Conservation (phyloP, 495 filamentous ascomycete genomes). For the Paragyromitra xinjiangensis region DNA sequence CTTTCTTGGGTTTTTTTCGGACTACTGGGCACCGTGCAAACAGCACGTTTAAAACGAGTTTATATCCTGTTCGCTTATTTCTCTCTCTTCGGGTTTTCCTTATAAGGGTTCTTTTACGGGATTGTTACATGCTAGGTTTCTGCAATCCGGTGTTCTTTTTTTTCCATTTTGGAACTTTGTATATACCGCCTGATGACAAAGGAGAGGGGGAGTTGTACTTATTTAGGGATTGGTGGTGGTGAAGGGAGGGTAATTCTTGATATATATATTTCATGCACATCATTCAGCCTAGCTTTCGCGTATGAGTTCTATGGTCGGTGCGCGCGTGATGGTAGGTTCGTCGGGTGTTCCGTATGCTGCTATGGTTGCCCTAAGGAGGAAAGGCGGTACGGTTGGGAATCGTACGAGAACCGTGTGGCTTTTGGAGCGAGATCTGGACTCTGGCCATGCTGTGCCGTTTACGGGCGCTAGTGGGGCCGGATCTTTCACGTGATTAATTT, state of each 20-base stretch:
- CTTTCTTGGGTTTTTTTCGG: constrained; percentile 22
- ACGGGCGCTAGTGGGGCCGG: no score
- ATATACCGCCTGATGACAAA: constrained; percentile 32
- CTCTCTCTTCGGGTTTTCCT: constrained; percentile 2
- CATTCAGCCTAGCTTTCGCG: constrained; percentile 6
- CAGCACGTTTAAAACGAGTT: constrained; percentile 30
- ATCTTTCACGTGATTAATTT: no score
- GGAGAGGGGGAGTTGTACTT: constrained; percentile 26
- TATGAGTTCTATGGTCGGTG: neutral
- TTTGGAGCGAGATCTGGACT: constrained; percentile 4
- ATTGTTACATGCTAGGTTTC: constrained; percentile 26
- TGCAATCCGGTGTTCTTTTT: constrained; percentile 31
- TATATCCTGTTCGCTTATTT: constrained; percentile 38
- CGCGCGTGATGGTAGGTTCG: neutral
- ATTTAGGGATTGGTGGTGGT: constrained; percentile 24
- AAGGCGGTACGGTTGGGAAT: neutral
- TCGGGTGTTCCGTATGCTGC: no score
- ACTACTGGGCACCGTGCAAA: constrained; percentile 2
- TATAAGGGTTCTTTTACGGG: constrained; percentile 23
- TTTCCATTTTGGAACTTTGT: constrained; percentile 39
- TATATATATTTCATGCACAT: constrained; percentile 28
- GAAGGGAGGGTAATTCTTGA: constrained; percentile 39
- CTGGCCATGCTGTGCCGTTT: neutral
- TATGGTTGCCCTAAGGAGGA: neutral
- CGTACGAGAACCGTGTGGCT: neutral